These are phyloP conservation scores for Cryptococcus floricola DNA, from an alignment of 1,284 basidiomycete species.

Conservation along the genomic window DNA sequence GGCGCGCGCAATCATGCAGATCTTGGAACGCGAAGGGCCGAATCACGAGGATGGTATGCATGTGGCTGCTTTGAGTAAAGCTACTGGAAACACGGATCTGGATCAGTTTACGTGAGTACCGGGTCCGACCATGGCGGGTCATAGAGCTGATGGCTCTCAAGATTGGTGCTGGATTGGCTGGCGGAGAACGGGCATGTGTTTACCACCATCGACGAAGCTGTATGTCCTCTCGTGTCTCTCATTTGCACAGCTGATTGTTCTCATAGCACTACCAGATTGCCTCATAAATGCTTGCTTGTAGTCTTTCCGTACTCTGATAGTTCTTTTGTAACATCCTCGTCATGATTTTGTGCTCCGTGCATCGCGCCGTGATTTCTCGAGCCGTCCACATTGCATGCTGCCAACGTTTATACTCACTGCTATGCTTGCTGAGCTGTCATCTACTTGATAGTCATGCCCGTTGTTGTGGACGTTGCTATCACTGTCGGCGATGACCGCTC, in stretches of 20 bases:
- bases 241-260: neutral
- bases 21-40: conserved; percentile 48
- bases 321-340: too few relatives aligned
- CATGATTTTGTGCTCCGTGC: too few relatives aligned
- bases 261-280: conserved; percentile 27
- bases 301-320: too few relatives aligned
- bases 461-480: too few relatives aligned
- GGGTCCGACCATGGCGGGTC: neutral
- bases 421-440: too few relatives aligned
- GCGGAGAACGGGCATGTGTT: conserved; percentile 66
- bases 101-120: conserved; percentile 51
- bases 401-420: too few relatives aligned
- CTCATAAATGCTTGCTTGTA: neutral
- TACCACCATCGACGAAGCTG: conserved; percentile 62
- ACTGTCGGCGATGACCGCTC: too few relatives aligned
- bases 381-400: too few relatives aligned
- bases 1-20: conserved; percentile 64
- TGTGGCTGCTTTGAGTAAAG: conserved; percentile 57
- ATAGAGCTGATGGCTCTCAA: conserved; percentile 24
- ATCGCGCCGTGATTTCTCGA: too few relatives aligned
- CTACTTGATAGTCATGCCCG: too few relatives aligned
- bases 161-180: conserved; percentile 64
- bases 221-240: conserved; percentile 22
- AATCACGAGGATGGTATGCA: conserved; percentile 57
- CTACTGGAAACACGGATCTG: conserved; percentile 23